Base-by-base conservation (phyloP, 345 rosid species). In the Noccaea bulbosa region DNA sequence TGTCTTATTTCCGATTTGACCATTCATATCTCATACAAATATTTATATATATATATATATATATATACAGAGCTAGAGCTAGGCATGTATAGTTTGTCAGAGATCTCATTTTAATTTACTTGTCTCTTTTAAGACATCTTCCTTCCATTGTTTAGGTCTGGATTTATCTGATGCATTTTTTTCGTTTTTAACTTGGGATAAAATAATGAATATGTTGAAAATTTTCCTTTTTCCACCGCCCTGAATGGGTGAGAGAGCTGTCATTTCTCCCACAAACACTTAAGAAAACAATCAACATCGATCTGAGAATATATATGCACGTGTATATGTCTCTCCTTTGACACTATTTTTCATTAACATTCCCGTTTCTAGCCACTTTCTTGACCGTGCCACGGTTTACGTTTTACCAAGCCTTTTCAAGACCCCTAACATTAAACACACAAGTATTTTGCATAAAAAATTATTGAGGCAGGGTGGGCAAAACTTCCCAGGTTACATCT, bases 211-310 rank as follows among this genome's bases (percentile, higher is more conserved):
- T 27, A 27, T 27, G 4, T 27, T 27, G 30, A 4, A 20, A 37
- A 24, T 22, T 22, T 15, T 16, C 33, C 11, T 44, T 71, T 30
- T 14, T 37, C 43, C 70, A 72, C 65, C 65, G 70, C 65, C 35
- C 48, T 62, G 63, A 35, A 45, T 53, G 45, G 70, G 57, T 52
- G 62, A 40, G 74, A 45, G 69, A 34, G 46, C 7, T 72, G 77
- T 72, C 77, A 72, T 72, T 72, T 64, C 69, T 62, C 70, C 54
- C 57, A 64, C 70, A 72, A 62, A 72, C 58, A 72, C 76, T 64
- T 64, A 27, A 50, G 50, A 55, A 72, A 72, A 64, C 70, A 55
- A 64, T 72, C 57, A 64, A 72, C 70, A 72, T 72, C 30, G 30
- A 27, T 2, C 70, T 24, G 14, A 40, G 33, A 20, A 6, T 24